Conservation (phyloP, 2,329 filamentous ascomycete genomes). For the Ambrosiella cleistominuta region DNA sequence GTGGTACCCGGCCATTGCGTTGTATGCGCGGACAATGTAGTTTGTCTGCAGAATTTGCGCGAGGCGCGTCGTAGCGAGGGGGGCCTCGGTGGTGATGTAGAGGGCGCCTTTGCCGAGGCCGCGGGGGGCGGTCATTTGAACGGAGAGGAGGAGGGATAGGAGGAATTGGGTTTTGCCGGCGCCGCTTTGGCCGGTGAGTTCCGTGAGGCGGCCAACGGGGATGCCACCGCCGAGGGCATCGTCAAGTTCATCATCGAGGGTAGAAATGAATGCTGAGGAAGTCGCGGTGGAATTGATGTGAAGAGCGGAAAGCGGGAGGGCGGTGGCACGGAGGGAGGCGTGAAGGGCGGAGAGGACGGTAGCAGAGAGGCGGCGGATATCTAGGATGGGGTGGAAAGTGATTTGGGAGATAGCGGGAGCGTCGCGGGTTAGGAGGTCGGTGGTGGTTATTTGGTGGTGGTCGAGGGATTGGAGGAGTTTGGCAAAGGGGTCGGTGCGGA, state of each 20-base stretch:
- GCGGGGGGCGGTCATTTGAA: conserved; percentile 58
- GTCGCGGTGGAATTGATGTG: not conserved
- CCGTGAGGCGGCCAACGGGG: conserved; percentile 63
- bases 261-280: conserved; percentile 42
- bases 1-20: conserved; percentile 24
- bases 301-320: not conserved
- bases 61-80: conserved; percentile 66
- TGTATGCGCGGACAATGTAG: conserved; percentile 22
- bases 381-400: conserved; percentile 62
- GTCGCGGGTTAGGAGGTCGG: conserved; percentile 74
- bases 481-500: conserved; percentile 51
- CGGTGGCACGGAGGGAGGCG: conserved; percentile 30
- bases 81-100: conserved; percentile 86
- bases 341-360: conserved; percentile 52
- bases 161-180: conserved; percentile 92
- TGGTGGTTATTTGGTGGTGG: conserved; percentile 55
- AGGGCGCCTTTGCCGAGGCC: conserved; percentile 60
- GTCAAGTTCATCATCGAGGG: conserved; percentile 60
- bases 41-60: conserved; percentile 48
- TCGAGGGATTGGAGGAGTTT: conserved; percentile 68
- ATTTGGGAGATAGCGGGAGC: conserved; percentile 68
- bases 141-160: conserved; percentile 64
- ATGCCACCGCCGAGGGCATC: conserved; percentile 57
- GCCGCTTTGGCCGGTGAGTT: conserved; percentile 84
- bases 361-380: conserved; percentile 56